These are phyloP conservation scores for Gypsophila paniculata DNA, from an alignment of 179 eudicot genomes.

Conservation along the genomic window DNA sequence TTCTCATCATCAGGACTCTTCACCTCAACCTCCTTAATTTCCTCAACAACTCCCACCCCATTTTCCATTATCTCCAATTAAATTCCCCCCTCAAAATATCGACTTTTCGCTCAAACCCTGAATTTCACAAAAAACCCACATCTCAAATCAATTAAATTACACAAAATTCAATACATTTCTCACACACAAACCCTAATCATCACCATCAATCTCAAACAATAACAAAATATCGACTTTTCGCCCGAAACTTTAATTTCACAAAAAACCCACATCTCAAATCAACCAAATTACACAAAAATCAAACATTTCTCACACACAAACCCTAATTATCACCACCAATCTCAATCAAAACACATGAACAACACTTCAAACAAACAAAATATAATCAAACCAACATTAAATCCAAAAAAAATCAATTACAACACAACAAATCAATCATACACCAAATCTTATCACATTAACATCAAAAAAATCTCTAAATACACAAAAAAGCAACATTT, in stretches of 20 bases:
- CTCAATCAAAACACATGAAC: background rate
- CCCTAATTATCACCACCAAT: background rate
- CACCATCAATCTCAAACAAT: background rate
- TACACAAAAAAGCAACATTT: too few species aligned
- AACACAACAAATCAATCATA: background rate
- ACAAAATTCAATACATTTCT: background rate
- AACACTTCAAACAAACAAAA: background rate
- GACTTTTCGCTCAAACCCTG: constrained; percentile 27
- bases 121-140: constrained; percentile 21
- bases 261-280: constrained; percentile 23
- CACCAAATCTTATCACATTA: background rate
- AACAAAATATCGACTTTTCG: background rate
- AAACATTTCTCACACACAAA: background rate
- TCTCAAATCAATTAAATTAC: constrained; percentile 17
- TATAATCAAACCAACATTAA: background rate
- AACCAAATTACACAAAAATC: background rate
- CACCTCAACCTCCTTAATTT: constrained; percentile 30
- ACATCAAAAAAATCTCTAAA: too few species aligned
- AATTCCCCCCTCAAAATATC: constrained; percentile 3
- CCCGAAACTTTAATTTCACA: constrained; percentile 32
- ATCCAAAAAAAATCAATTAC: background rate
- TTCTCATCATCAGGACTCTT: constrained; percentile 24
- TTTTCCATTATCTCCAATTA: constrained; percentile 56
- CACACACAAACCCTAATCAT: background rate
- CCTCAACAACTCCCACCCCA: constrained; percentile 42